Conservation (phyloP, 352 stramenopile species). For the Globisporangium camurandrum region DNA sequence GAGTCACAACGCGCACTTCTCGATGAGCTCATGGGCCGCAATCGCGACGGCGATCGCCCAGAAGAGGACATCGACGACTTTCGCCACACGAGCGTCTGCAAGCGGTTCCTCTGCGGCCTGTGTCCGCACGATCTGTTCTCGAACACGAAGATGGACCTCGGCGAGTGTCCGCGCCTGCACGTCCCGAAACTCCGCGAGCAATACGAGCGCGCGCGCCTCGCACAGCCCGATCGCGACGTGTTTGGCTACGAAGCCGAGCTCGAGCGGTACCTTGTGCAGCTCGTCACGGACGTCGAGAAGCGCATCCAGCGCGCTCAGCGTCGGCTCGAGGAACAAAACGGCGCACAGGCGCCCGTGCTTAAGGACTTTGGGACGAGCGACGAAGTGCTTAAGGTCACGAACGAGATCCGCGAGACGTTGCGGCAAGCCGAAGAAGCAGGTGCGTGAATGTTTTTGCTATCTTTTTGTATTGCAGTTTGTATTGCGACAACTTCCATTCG, state of each 20-base stretch:
- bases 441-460: background rate
- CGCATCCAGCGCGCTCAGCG: conserved; percentile 68
- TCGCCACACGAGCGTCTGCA: conserved; percentile 65
- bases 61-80: conserved; percentile 77
- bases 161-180: conserved; percentile 66
- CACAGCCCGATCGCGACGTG: conserved; percentile 18
- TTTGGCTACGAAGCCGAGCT: conserved; percentile 72
- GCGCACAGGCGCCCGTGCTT: conserved; percentile 30
- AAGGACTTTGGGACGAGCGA: conserved; percentile 46
- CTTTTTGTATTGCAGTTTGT: background rate
- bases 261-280: conserved; percentile 49
- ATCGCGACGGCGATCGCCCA: conserved; percentile 82
- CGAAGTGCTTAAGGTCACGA: conserved; percentile 63
- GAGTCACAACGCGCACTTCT: conserved; percentile 82
- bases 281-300: conserved; percentile 74
- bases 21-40: conserved; percentile 88
- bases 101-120: conserved; percentile 72
- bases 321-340: conserved; percentile 61
- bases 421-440: conserved; percentile 49
- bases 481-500: too few relatives aligned
- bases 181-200: conserved; percentile 51
- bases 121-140: conserved; percentile 87
- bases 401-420: conserved; percentile 62
- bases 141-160: conserved; percentile 85
- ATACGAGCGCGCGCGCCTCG: conserved; percentile 37